Evolutionary conservation across 1,284 basidiomycete genomes (phyloP).

Genomic region (Heterobasidion occidentale): DNA sequence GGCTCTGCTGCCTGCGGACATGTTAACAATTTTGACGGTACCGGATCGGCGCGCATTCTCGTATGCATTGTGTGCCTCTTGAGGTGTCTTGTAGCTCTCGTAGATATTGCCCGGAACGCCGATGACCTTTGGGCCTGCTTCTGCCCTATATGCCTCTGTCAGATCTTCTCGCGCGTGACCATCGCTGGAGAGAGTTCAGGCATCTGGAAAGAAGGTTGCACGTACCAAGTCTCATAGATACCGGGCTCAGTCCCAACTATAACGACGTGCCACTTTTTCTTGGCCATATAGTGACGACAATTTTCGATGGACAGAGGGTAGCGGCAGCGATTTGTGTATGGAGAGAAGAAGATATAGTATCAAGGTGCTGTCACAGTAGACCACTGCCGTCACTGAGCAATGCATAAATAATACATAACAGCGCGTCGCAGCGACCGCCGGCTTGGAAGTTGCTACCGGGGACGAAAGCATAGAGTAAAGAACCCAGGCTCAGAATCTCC

Average conservation of each 20-base stretch:
- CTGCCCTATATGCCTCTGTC: constrained; percentile 27
- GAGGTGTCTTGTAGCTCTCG: constrained; percentile 32
- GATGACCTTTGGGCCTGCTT: constrained; percentile 30
- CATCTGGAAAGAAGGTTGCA: constrained; percentile 6
- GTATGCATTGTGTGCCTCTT: constrained; percentile 36
- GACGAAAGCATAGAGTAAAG: too few species aligned
- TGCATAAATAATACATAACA: too few species aligned
- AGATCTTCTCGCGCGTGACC: not conserved
- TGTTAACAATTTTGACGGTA: constrained; percentile 6
- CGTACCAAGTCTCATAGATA: constrained; percentile 39
- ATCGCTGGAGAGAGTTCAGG: not conserved
- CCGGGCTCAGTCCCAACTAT: constrained; percentile 35
- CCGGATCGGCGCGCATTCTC: constrained; percentile 21
- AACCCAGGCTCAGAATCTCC: too few species aligned
- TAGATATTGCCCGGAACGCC: constrained; percentile 32
- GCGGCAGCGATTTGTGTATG: not conserved
- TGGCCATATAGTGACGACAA: constrained; percentile 24
- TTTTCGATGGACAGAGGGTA: not conserved
- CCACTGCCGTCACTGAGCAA: too few species aligned
- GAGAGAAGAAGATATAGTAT: not conserved
- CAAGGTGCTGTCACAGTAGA: too few species aligned
- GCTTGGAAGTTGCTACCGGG: too few species aligned
- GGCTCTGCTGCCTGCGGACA: not conserved
- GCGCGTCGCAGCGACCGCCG: too few species aligned
- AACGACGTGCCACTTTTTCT: constrained; percentile 38